Evolutionary conservation across 495 filamentous ascomycete species (phyloP).

Genomic region (Cetradonia linearis): DNA sequence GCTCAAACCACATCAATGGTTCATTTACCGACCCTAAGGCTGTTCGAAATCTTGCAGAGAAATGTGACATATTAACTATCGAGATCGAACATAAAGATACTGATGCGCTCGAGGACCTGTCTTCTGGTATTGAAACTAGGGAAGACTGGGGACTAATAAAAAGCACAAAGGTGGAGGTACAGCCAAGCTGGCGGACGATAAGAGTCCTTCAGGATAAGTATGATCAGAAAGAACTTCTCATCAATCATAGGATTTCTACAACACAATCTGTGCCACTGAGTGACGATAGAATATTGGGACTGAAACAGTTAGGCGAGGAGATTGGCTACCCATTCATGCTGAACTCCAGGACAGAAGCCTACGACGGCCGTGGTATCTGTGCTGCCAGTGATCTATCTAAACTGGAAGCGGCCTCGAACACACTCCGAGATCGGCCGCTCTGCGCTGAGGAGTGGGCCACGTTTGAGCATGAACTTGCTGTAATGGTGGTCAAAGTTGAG

Average conservation of each 20-base stretch:
- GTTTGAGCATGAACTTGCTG: slow-evolving; percentile 78
- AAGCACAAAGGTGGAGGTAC: slow-evolving; percentile 44
- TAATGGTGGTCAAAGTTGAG: slow-evolving; percentile 93
- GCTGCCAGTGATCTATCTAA: slow-evolving; percentile 57
- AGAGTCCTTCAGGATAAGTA: slow-evolving; percentile 94
- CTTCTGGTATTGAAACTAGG: slow-evolving; percentile 23
- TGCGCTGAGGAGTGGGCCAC: slow-evolving; percentile 87
- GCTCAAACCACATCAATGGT: slow-evolving; percentile 63
- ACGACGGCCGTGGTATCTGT: slow-evolving; percentile 89
- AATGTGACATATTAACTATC: slow-evolving; percentile 76
- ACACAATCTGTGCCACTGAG: slow-evolving; percentile 58
- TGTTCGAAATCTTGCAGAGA: slow-evolving; percentile 62
- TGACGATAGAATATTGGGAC: slow-evolving; percentile 41
- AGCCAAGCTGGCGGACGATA: slow-evolving; percentile 77
- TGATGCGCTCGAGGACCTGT: slow-evolving; percentile 73
- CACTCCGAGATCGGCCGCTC: slow-evolving; percentile 58
- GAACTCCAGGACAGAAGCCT: slow-evolving; percentile 84
- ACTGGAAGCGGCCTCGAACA: slow-evolving; percentile 55
- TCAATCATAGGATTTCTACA: slow-evolving; percentile 54
- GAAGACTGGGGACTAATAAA: slow-evolving; percentile 27
- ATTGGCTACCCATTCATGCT: slow-evolving; percentile 89
- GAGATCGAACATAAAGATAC: slow-evolving; percentile 98
- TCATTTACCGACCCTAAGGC: slow-evolving; percentile 72
- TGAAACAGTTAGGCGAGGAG: slow-evolving; percentile 51
- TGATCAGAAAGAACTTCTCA: slow-evolving; percentile 76